These are phyloP conservation scores for Cairneyella variabilis DNA, from an alignment of 495 filamentous ascomycete species.

Conservation along the genomic window DNA sequence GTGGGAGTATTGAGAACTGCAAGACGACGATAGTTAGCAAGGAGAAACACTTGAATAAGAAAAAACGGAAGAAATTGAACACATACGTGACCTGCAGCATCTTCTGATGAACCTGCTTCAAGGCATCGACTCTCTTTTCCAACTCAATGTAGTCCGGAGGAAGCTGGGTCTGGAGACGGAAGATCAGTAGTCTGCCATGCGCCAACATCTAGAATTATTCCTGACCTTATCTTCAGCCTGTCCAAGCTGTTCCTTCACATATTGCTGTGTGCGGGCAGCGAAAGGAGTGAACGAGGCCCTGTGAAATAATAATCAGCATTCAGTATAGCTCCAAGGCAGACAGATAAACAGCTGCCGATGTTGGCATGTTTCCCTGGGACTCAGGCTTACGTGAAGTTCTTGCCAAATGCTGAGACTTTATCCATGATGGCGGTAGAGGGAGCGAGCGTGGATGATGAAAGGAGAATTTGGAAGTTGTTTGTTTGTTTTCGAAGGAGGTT, in stretches of 20 bases:
- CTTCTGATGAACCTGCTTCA: slow-evolving; percentile 96
- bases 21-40: neutral
- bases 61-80: neutral
- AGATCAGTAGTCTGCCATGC: slow-evolving; percentile 6
- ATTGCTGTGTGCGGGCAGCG: slow-evolving; percentile 89
- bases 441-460: slow-evolving; percentile 7
- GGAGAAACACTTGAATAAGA: neutral
- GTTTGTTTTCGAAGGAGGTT: slow-evolving; percentile 2
- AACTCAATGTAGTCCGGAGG: slow-evolving; percentile 97
- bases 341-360: slow-evolving; percentile 14
- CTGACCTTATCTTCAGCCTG: slow-evolving; percentile 90
- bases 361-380: neutral
- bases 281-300: slow-evolving; percentile 81
- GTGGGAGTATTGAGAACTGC: slow-evolving; percentile 88
- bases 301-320: slow-evolving; percentile 17
- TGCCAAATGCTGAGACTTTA: slow-evolving; percentile 49
- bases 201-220: neutral
- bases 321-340: slow-evolving; percentile 13
- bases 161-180: slow-evolving; percentile 69
- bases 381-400: slow-evolving; percentile 61
- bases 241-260: slow-evolving; percentile 93
- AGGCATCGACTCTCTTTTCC: slow-evolving; percentile 96
- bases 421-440: slow-evolving; percentile 33
- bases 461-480: slow-evolving; percentile 5
- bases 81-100: slow-evolving; percentile 93